These are phyloP conservation scores for Dichotomopilus funicola DNA, from an alignment of 2,329 filamentous ascomycete species.

Conservation along the genomic window DNA sequence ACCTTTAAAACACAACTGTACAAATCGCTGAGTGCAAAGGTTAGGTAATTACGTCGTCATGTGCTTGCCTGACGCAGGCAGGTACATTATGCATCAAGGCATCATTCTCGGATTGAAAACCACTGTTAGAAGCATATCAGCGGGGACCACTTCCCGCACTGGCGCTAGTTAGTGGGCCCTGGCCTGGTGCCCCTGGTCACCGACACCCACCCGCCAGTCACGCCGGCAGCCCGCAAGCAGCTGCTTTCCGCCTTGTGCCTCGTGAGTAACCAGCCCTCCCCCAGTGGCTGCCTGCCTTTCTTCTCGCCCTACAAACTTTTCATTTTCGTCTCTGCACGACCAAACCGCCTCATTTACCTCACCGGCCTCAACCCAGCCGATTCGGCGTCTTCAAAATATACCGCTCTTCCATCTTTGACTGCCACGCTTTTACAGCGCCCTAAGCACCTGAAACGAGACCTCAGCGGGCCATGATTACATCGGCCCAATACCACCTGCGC, in stretches of 20 bases:
- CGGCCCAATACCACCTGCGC: constrained; percentile 6
- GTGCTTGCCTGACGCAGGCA: not conserved
- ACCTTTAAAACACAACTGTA: too few relatives aligned
- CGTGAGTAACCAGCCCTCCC: constrained; percentile 11
- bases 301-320: constrained; percentile 5
- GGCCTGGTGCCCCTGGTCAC: constrained; percentile 10
- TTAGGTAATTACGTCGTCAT: too few relatives aligned
- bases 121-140: not conserved
- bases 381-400: not conserved
- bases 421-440: not conserved
- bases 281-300: constrained; percentile 12
- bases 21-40: too few relatives aligned
- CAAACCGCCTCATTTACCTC: not conserved
- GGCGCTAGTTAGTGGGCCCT: constrained; percentile 10
- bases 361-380: too few relatives aligned
- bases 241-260: constrained; percentile 6
- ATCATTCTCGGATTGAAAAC: not conserved
- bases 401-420: not conserved
- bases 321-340: constrained; percentile 1
- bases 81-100: constrained; percentile 1
- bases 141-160: constrained; percentile 4
- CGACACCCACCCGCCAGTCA: constrained; percentile 11
- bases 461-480: constrained; percentile 15
- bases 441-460: not conserved
- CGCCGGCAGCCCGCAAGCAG: constrained; percentile 2